Evolutionary conservation across 768 basidiomycete genomes (phyloP).

Genomic region (Serendipita sp.): DNA sequence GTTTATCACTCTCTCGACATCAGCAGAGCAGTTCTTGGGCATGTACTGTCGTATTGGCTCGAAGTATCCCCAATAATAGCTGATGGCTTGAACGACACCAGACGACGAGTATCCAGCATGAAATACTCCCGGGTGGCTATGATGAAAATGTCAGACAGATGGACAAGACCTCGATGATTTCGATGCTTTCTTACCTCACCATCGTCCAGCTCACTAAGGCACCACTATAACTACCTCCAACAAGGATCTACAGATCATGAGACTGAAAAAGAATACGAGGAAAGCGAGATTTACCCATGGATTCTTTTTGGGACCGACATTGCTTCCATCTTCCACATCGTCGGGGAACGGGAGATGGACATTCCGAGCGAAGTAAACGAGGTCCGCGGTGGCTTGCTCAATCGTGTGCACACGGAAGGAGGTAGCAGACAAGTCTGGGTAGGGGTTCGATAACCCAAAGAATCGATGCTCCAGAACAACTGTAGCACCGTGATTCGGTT

Average conservation of each 20-base stretch:
- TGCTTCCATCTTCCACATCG: constrained; percentile 27
- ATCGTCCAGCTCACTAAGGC: constrained; percentile 5
- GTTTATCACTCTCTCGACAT: constrained; percentile 46
- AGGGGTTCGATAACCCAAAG: constrained; percentile 62
- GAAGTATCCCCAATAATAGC: constrained; percentile 57
- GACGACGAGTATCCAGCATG: constrained; percentile 53
- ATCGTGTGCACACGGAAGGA: constrained; percentile 49
- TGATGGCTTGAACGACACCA: constrained; percentile 47
- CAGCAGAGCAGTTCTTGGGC: constrained; percentile 59
- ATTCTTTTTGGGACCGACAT: constrained; percentile 37
- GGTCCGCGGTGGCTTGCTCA: constrained; percentile 59
- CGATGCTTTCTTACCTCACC: no score
- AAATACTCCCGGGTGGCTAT: constrained; percentile 44
- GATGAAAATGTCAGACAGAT: neutral
- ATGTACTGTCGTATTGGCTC: constrained; percentile 54
- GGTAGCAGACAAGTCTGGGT: constrained; percentile 38
- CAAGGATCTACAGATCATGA: constrained; percentile 14
- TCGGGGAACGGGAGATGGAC: constrained; percentile 52
- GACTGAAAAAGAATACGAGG: neutral
- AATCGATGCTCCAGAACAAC: constrained; percentile 43
- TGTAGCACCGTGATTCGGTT: constrained; percentile 10
- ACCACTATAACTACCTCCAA: constrained; percentile 31
- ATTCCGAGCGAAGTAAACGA: constrained; percentile 53
- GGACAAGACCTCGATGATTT: no score
- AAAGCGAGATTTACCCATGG: constrained; percentile 22